Evolutionary conservation across 345 rosid species (phyloP).

Genomic region (Combretum micranthum): DNA sequence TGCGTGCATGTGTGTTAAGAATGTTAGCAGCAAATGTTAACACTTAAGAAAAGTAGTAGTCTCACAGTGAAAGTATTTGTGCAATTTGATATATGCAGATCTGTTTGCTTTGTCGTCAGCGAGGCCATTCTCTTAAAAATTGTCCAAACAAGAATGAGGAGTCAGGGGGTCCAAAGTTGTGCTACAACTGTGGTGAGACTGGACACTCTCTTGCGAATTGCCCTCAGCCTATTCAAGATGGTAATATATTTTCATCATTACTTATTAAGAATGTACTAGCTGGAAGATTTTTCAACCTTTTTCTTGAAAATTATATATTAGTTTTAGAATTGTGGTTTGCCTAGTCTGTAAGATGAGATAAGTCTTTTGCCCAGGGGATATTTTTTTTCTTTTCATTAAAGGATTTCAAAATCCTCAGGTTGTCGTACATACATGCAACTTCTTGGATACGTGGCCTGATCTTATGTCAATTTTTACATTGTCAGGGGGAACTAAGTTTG

Average conservation of each 20-base stretch:
- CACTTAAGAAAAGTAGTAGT: too few species aligned
- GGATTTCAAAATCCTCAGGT: too few species aligned
- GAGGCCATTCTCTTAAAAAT: conserved; percentile 85
- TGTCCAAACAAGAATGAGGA: conserved; percentile 65
- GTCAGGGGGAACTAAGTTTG: conserved; percentile 83
- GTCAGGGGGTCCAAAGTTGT: conserved; percentile 44
- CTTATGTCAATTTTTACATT: conserved; percentile 5
- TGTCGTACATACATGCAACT: too few species aligned
- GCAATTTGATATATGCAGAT: conserved; percentile 39
- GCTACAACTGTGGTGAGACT: conserved; percentile 80
- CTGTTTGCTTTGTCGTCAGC: conserved; percentile 71
- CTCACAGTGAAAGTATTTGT: not conserved
- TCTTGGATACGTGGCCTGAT: not conserved
- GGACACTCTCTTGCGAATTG: conserved; percentile 84
- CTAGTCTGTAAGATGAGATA: too few species aligned
- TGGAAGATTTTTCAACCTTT: too few species aligned
- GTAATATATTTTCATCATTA: conserved; percentile 21
- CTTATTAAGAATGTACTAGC: not conserved
- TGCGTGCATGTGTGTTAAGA: not conserved
- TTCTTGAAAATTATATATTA: too few species aligned
- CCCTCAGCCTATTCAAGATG: conserved; percentile 66
- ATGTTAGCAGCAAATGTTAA: not conserved
- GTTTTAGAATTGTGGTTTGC: too few species aligned
- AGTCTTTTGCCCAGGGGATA: too few species aligned
- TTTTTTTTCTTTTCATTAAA: too few species aligned